Conservation (phyloP, 2,329 filamentous ascomycete species). For the Paecilomyces fulvus region DNA sequence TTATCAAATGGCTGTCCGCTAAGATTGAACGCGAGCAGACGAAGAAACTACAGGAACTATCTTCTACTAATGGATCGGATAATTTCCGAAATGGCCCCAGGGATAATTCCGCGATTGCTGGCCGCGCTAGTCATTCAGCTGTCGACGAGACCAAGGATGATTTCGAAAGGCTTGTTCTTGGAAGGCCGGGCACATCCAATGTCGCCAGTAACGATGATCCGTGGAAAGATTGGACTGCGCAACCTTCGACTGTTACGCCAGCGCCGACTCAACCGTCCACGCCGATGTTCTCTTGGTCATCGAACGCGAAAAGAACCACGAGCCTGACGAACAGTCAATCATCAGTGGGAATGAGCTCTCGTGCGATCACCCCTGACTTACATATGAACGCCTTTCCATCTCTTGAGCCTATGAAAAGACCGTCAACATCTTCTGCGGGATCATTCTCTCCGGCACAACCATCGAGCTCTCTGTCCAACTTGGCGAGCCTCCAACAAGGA, state of each 20-base stretch:
- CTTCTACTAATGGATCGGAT: slow-evolving; percentile 47
- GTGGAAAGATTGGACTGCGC: slow-evolving; percentile 25
- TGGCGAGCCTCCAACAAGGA: slow-evolving; percentile 2
- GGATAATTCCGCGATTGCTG: slow-evolving; percentile 17
- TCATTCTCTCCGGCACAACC: slow-evolving; percentile 21
- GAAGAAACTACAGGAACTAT: slow-evolving; percentile 78
- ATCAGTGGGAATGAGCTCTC: slow-evolving; percentile 19
- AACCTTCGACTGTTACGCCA: slow-evolving; percentile 18
- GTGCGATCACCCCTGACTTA: slow-evolving; percentile 46
- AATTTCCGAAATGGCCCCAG: slow-evolving; percentile 29
- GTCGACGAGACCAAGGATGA: slow-evolving; percentile 56
- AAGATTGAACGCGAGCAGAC: slow-evolving; percentile 84
- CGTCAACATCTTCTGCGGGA: slow-evolving; percentile 19
- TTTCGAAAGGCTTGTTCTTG: slow-evolving; percentile 85
- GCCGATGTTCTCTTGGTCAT: slow-evolving; percentile 39
- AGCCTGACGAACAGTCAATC: slow-evolving; percentile 8
- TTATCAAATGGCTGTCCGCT: slow-evolving; percentile 71
- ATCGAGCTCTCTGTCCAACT: slow-evolving; percentile 10
- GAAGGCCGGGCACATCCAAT: slow-evolving; percentile 43
- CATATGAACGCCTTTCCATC: slow-evolving; percentile 40
- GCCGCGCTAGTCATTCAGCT: slow-evolving; percentile 33
- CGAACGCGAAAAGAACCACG: slow-evolving; percentile 16
- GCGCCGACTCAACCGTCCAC: slow-evolving; percentile 17
- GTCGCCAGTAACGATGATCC: slow-evolving; percentile 19
- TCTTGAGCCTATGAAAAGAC: slow-evolving; percentile 33